Base-by-base conservation (phyloP, 2,329 filamentous ascomycete species). In the Celoporthe dispersa region DNA sequence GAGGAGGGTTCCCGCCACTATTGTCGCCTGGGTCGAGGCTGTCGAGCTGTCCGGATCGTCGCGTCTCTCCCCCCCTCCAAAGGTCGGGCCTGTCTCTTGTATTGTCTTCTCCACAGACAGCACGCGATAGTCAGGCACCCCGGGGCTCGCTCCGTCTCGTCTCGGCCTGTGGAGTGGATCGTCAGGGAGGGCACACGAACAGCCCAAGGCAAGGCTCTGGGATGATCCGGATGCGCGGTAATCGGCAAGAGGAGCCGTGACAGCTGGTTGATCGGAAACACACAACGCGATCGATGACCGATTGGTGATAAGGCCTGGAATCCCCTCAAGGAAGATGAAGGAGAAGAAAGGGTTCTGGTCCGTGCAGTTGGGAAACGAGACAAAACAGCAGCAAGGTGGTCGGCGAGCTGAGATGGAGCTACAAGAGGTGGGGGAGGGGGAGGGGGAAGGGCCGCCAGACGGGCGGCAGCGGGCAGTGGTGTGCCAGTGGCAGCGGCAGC, bases 241-340 rank as follows among this genome's bases (percentile, higher is more conserved):
- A 35, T 68, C 70, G 70, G 68, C 59, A 70, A 68, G 68, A 70
- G 68, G 68, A 65, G 70, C 70, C 70, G 68, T 53, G 59, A 55
- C 65, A 60, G 66, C 62, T 37, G 60, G 9, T 37, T 33, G 5
- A 39, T 25, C 60, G 35, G 33, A 62, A 28, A 25, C 5, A 25
- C 60, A 37, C n/a, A 28, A 35, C 33, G 35, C 25, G 61, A 22
- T 33, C 16, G 39, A 51, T 48, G 28, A 35, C 35, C 14, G 62
- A 22, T 22, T 28, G 25, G 35, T 62, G 22, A 44, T 16, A 62
- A 14, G 5, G 22, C 35, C 28, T n/a, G 60, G 11, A 28, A 62
- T 25, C 16, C 5, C n/a, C 57, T 35, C 59, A 11, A 19, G 35
- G 16, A 28, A n/a, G 8, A 35, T 4, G 41, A 22, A 8, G 16